Evolutionary conservation across 1,284 basidiomycete genomes (phyloP).

Genomic region (Sparassis latifolia): DNA sequence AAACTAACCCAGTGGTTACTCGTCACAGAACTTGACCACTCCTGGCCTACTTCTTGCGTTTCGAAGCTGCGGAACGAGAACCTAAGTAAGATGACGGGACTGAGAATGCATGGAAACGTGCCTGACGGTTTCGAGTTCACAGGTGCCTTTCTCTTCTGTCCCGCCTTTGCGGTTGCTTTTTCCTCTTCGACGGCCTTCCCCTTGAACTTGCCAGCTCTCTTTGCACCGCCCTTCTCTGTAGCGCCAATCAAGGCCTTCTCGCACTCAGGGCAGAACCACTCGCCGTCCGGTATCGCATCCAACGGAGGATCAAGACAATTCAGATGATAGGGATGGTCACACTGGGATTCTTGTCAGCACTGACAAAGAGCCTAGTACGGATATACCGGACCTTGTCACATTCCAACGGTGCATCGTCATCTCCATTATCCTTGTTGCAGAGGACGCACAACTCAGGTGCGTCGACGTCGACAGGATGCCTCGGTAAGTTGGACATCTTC

Average conservation of each 20-base stretch:
- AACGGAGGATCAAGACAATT: slow-evolving; percentile 79
- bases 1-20: too few relatives aligned
- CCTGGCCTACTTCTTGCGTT: slow-evolving; percentile 22
- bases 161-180: slow-evolving; percentile 14
- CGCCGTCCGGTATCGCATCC: slow-evolving; percentile 73
- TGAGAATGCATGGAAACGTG: neutral
- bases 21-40: too few relatives aligned
- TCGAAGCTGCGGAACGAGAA: slow-evolving; percentile 14
- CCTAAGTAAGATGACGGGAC: neutral
- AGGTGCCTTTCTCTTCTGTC: slow-evolving; percentile 29
- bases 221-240: slow-evolving; percentile 16
- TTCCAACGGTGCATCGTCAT: slow-evolving; percentile 64
- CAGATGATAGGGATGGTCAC: slow-evolving; percentile 86
- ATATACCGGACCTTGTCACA: slow-evolving; percentile 72
- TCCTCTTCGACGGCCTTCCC: slow-evolving; percentile 13
- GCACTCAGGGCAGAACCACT: slow-evolving; percentile 89
- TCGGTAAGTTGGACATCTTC: slow-evolving; percentile 63
- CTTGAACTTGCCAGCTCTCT: slow-evolving; percentile 14
- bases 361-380: slow-evolving; percentile 1
- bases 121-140: slow-evolving; percentile 11
- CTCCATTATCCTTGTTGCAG: slow-evolving; percentile 64
- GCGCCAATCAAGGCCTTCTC: slow-evolving; percentile 26
- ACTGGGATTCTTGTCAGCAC: slow-evolving; percentile 37
- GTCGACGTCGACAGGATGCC: slow-evolving; percentile 69
- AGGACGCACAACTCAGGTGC: slow-evolving; percentile 66